Evolutionary conservation across 2,329 filamentous ascomycete genomes (phyloP), one percentile per base, ranked within the genome.

Genomic region (Colletotrichum zoysiae): DNA sequence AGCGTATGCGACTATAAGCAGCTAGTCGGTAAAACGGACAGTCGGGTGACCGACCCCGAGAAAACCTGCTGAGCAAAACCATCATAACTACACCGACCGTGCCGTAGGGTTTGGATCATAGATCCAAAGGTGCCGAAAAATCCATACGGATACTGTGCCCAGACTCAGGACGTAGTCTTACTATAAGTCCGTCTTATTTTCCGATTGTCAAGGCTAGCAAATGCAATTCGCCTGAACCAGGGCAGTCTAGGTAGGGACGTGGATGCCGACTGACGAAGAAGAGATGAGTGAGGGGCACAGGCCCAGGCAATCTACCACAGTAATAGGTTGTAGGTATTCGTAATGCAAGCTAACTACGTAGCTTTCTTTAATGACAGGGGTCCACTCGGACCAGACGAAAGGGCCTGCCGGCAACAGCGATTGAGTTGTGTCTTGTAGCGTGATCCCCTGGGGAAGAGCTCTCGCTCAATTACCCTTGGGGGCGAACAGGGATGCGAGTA

Each of bases 201-300:
- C 30, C 51, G 33, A 55, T 30, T 55, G 51, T 8, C 16, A n/a
- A 55, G 33, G 8, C n/a, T 4, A 38, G n/a, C 9, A 1, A 56
- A 3, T 23, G 7, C 23, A 38, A 20, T 38, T 14, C 14, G n/a
- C 33, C 12, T 40, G 33, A 38, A 40, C 53, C 33, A 23, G 20
- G 53, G 35, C 53, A 56, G 18, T n/a, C 51, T 20, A 61, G 3
- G 9, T 40, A n/a, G n/a, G n/a, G n/a, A 42, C 46, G 38, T 48
- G 38, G 38, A 69, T 69, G 67, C 58, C 67, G 53, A 69, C 20
- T 50, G 38, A 35, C 38, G 46, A 35, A 23, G 46, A 35, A 38
- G 53, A 69, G 61, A 69, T 70, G 67, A 65, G 46, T 44, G 61
- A 66, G 67, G 67, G 62, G 53, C 61, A 58, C 23, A 65, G n/a